A percentile compares a stretch with the other conserved stretches of the same genome.
Evolutionary conservation across 108 stramenopile genomes (phyloP).

Genomic region (Cyclotella cryptica): DNA sequence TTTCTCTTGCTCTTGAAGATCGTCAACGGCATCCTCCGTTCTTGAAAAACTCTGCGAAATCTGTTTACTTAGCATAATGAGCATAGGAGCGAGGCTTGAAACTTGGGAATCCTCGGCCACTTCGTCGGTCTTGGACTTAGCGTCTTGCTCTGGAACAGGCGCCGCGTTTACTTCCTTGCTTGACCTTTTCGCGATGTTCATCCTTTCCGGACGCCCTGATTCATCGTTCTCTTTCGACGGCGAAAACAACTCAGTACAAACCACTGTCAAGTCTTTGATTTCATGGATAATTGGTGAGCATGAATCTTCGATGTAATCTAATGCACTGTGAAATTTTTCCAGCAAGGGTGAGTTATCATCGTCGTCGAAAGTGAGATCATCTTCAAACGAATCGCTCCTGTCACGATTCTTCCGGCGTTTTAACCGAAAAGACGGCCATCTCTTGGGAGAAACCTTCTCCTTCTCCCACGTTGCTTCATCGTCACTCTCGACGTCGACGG

Average conservation of each 20-base stretch:
- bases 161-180: background rate
- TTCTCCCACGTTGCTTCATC: background rate
- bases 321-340: background rate
- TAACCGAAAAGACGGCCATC: background rate
- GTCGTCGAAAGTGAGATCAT: background rate
- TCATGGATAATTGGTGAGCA: background rate
- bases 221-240: background rate
- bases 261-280: background rate
- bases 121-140: background rate
- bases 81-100: background rate
- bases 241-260: background rate
- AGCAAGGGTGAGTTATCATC: background rate
- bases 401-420: background rate
- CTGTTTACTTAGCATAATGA: background rate
- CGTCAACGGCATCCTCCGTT: background rate
- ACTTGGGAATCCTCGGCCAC: background rate
- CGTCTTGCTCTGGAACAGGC: background rate
- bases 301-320: background rate
- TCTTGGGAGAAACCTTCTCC: background rate
- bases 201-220: background rate
- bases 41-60: background rate
- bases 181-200: background rate
- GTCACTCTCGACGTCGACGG: background rate
- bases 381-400: constrained; percentile 1
- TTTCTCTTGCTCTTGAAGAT: no score